Evolutionary conservation across 176 grass and related monocot genomes (phyloP).

Genomic region (Ampelocalamus luodianensis): DNA sequence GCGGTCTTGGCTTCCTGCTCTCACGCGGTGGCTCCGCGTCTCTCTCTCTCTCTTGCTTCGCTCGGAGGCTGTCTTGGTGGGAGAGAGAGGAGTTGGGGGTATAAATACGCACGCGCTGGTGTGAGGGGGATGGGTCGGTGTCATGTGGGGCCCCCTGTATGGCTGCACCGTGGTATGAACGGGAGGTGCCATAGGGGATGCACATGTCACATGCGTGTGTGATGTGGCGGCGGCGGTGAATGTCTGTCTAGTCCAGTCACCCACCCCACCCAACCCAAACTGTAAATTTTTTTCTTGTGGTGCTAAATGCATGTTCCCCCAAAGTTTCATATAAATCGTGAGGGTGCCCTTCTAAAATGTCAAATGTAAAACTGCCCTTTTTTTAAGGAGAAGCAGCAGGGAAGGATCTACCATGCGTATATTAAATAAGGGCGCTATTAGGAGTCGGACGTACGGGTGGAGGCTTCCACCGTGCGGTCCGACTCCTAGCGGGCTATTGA

Average conservation of each 20-base stretch:
- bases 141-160: background rate
- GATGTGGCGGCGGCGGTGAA: background rate
- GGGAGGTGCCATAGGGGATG: background rate
- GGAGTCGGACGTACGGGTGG: too few species aligned
- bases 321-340: too few species aligned
- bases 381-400: too few species aligned
- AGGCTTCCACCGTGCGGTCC: too few species aligned
- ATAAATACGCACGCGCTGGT: conserved; percentile 31
- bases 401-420: too few species aligned
- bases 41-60: background rate
- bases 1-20: background rate
- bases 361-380: too few species aligned
- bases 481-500: too few species aligned
- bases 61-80: background rate
- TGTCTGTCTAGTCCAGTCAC: background rate
- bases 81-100: background rate
- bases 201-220: background rate
- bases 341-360: too few species aligned
- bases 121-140: background rate
- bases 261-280: background rate
- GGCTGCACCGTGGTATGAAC: background rate
- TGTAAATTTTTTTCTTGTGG: background rate
- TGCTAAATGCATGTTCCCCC: too few species aligned
- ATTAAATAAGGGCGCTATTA: too few species aligned
- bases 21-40: conserved; percentile 18